A percentile compares a stretch with the other conserved stretches of the same genome.
Evolutionary conservation across 768 basidiomycete genomes (phyloP).

Genomic region (Amanita inopinata): DNA sequence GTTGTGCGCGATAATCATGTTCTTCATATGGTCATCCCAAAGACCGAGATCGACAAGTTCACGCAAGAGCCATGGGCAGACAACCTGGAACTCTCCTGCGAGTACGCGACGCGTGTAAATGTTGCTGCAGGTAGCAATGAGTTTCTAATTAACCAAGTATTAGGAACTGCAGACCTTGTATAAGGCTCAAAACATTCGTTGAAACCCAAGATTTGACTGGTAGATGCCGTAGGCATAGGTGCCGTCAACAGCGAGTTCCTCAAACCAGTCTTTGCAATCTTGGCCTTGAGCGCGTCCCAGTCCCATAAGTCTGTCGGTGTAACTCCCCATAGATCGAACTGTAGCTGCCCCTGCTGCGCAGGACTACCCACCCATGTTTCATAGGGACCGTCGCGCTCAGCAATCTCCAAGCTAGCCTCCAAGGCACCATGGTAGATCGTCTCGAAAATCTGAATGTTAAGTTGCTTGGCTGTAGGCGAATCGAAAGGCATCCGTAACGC

Average conservation of each 20-base stretch:
- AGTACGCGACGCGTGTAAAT: slow-evolving; percentile 98
- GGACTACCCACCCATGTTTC: slow-evolving; percentile 88
- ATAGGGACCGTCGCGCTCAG: slow-evolving; percentile 71
- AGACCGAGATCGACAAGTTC: slow-evolving; percentile 92
- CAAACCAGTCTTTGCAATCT: slow-evolving; percentile 72
- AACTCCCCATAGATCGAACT: slow-evolving; percentile 94
- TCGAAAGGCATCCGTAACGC: slow-evolving; percentile 94
- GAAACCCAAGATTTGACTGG: slow-evolving; percentile 94
- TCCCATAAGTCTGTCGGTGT: slow-evolving; percentile 90
- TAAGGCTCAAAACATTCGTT: slow-evolving; percentile 99
- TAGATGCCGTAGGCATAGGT: slow-evolving; percentile 99
- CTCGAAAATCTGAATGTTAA: slow-evolving; percentile 96
- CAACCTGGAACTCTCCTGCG: slow-evolving; percentile 99
- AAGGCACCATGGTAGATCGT: slow-evolving; percentile 96
- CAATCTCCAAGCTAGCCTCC: slow-evolving; percentile 85
- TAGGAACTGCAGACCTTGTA: slow-evolving; percentile 51
- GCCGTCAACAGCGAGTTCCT: slow-evolving; percentile 86
- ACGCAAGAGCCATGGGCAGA: slow-evolving; percentile 97
- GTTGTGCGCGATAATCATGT: slow-evolving; percentile 96
- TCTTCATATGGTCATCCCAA: slow-evolving; percentile 99
- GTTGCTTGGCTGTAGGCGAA: slow-evolving; percentile 70
- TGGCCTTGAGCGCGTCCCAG: slow-evolving; percentile 80
- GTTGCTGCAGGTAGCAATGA: slow-evolving; percentile 44
- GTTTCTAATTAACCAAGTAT: slow-evolving; percentile 7
- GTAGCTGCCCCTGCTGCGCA: slow-evolving; percentile 78